Base-by-base conservation (phyloP, 768 basidiomycete species). In the Amanita subjunquillea region DNA sequence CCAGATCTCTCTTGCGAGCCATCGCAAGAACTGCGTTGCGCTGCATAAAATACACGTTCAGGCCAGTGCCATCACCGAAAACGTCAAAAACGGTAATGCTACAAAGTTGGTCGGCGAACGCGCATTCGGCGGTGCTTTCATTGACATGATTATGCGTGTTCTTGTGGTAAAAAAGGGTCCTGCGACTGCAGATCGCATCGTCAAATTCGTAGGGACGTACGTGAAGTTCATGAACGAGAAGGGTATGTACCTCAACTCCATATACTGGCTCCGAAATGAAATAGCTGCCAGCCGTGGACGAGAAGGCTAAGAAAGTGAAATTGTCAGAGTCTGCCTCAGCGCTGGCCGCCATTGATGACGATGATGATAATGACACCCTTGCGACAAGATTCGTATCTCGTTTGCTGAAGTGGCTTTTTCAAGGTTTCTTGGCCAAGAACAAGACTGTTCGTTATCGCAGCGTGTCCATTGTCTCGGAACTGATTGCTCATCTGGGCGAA, bases 11-110 rank as follows among this genome's bases (percentile, higher is more conserved):
- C 63, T 82, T 22, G 89, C 92, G 3, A 92, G 91, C 65, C 95
- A 97, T 68, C 87, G 88, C 60, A 97, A 97, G 74, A 96, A 96
- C 67, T 78, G 85, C 50, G 85, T 93, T 41, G 83, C 85, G 0
- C 76, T 97, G 1, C 79, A 89, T 72, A 93, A 95, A 64, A 67
- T 95, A 30, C 91, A 95, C 59, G 57, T 71, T 12, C 77, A 83
- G 54, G 83, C 85, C 9, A 78, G 81, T 6, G 65, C 65, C 13
- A 66, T 80, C 55, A 79, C 73, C 10, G 71, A 83, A 54, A 57
- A 72, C 0, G 65, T 72, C n/a, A 74, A 77, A 50, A 75, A 77
- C 54, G 76, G 77, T 10, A 44, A 57, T 39, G 58, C 53, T 5
- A 67, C 70, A 38, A 85, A 78, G 59, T 73, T 84, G 17, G 73